Conservation (phyloP, 495 filamentous ascomycete species). For the Neurospora tetraspora region DNA sequence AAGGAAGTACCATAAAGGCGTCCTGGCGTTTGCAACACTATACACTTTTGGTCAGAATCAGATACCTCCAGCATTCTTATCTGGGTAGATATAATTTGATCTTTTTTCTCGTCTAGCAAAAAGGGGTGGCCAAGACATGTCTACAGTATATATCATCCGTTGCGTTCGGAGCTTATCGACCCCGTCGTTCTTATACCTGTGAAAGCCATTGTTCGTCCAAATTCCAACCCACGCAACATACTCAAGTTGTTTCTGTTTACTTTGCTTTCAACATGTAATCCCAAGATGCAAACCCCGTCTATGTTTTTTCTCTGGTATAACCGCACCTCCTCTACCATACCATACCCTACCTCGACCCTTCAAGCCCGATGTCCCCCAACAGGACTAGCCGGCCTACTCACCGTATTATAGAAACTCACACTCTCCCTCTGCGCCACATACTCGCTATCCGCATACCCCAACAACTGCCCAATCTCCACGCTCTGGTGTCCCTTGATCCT, state of each 20-base stretch:
- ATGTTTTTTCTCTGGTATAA: not conserved
- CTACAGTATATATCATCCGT: not conserved
- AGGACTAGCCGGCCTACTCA: slow-evolving; percentile 33
- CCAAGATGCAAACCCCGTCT: not conserved
- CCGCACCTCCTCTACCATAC: slow-evolving; percentile 7
- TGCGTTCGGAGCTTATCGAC: not conserved
- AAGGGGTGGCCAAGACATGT: not conserved
- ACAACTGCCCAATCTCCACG: slow-evolving; percentile 59
- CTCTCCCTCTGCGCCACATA: slow-evolving; percentile 89
- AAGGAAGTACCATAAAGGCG: slow-evolving; percentile 10
- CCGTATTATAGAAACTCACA: slow-evolving; percentile 57
- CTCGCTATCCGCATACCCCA: slow-evolving; percentile 91
- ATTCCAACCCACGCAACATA: not conserved
- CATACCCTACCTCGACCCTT: slow-evolving; percentile 9
- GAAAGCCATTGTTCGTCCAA: not conserved
- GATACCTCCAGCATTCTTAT: not conserved
- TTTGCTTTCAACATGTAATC: not conserved
- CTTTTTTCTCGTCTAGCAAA: not conserved
- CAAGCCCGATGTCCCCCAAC: slow-evolving; percentile 15
- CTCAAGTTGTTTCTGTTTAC: not conserved
- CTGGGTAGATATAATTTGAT: not conserved
- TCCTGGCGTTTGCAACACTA: slow-evolving; percentile 12
- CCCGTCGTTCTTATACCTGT: not conserved
- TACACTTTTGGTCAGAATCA: not conserved
- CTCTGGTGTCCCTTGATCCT: slow-evolving; percentile 80